Percentiles rank a stretch among this genome's conserved stretches.
These are phyloP conservation scores for Alternaria arborescens DNA, from an alignment of 2,329 filamentous ascomycete species.

Conservation along the genomic window DNA sequence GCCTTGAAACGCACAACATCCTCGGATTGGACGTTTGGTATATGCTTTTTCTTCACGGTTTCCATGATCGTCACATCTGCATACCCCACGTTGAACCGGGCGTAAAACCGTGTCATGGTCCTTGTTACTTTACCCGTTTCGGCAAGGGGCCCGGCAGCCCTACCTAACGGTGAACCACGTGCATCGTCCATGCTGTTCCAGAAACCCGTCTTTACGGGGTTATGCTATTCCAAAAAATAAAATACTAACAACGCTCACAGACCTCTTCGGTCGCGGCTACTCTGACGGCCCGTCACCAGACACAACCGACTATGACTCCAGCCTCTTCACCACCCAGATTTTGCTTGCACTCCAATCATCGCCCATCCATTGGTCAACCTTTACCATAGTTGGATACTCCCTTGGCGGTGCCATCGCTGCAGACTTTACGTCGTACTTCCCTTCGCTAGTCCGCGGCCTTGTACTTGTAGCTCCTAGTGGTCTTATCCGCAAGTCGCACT, in stretches of 20 bases:
- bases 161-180: conserved; percentile 19
- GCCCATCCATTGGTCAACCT: conserved; percentile 62
- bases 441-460: conserved; percentile 72
- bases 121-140: conserved; percentile 9
- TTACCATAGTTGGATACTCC: conserved; percentile 80
- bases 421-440: conserved; percentile 74
- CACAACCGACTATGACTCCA: conserved; percentile 74
- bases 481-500: conserved; percentile 71
- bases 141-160: conserved; percentile 16
- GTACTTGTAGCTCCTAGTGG: conserved; percentile 82
- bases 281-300: conserved; percentile 69
- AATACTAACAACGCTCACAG: conserved; percentile 49
- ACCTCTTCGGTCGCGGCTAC: conserved; percentile 80
- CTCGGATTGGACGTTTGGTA: not conserved
- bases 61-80: conserved; percentile 1
- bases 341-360: conserved; percentile 76
- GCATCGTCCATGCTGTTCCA: conserved; percentile 5
- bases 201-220: not conserved
- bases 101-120: conserved; percentile 6
- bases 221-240: not conserved
- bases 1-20: conserved; percentile 1
- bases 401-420: conserved; percentile 78
- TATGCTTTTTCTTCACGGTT: not conserved
- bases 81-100: conserved; percentile 12
- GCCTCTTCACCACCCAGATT: conserved; percentile 76